These are phyloP conservation scores for Umbilicus rupestris DNA, from an alignment of 164 flowering plant species.

Conservation along the genomic window DNA sequence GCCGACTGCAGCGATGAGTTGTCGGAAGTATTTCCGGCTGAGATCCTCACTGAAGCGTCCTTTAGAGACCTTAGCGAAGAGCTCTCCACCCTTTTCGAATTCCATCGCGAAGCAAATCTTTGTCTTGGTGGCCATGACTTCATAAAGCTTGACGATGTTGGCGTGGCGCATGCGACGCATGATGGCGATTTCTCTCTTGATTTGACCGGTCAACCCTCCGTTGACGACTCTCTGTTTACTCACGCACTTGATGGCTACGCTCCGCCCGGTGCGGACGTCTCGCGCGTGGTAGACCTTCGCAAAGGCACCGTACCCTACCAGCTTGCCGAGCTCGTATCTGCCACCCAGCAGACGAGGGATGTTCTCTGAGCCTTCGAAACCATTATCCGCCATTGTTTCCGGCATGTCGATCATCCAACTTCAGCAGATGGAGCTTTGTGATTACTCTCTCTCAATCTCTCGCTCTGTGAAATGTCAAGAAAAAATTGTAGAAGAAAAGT, in stretches of 20 bases:
- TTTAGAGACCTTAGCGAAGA: slow-evolving; percentile 44
- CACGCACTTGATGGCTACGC: slow-evolving; percentile 64
- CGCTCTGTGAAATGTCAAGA: too few relatives aligned
- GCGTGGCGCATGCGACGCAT: slow-evolving; percentile 61
- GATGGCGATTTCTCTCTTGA: slow-evolving; percentile 53
- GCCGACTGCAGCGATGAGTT: slow-evolving; percentile 51
- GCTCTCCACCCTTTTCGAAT: slow-evolving; percentile 60
- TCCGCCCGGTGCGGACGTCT: slow-evolving; percentile 32
- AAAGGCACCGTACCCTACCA: slow-evolving; percentile 62
- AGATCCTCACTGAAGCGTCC: slow-evolving; percentile 50
- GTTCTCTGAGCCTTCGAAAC: too few relatives aligned
- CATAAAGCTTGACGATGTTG: slow-evolving; percentile 42
- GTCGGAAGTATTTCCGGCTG: slow-evolving; percentile 56
- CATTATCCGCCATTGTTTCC: too few relatives aligned
- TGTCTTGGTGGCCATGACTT: slow-evolving; percentile 59
- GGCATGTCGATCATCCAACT: too few relatives aligned
- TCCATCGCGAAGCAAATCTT: slow-evolving; percentile 76
- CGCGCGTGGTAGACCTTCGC: slow-evolving; percentile 71
- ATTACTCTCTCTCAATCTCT: too few relatives aligned
- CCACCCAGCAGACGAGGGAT: slow-evolving; percentile 10
- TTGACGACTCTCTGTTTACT: slow-evolving; percentile 38
- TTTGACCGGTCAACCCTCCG: slow-evolving; percentile 20
- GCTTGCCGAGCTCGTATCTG: slow-evolving; percentile 53
- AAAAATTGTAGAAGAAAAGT: too few relatives aligned
- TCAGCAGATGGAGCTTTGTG: too few relatives aligned